Percentiles rank a stretch among this genome's conserved stretches.
These are phyloP conservation scores for Bacterosira constricta DNA, from an alignment of 108 stramenopile genomes.

Conservation along the genomic window DNA sequence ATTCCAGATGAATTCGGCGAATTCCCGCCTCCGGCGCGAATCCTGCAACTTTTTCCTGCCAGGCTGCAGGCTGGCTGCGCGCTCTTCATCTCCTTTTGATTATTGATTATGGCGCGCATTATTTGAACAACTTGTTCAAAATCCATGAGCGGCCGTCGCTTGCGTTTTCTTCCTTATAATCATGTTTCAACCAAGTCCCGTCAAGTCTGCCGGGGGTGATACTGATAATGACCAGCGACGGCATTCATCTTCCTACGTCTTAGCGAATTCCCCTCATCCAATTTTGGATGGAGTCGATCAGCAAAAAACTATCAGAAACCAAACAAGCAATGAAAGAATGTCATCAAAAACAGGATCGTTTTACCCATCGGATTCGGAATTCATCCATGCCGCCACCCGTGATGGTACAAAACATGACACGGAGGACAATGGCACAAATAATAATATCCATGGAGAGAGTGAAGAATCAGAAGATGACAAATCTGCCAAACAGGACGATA, in stretches of 20 bases:
- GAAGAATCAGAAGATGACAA: slow-evolving; percentile 37
- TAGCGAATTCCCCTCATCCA: slow-evolving; percentile 3
- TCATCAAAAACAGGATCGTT: not conserved
- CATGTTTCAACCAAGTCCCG: slow-evolving; percentile 6
- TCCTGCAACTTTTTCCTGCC: too few relatives aligned
- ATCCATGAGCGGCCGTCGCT: too few relatives aligned
- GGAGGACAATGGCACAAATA: not conserved
- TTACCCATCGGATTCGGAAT: not conserved
- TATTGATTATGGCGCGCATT: too few relatives aligned
- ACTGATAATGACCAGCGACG: not conserved
- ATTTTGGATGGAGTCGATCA: not conserved
- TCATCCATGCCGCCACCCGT: not conserved
- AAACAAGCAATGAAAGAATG: not conserved
- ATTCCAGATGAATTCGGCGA: too few relatives aligned
- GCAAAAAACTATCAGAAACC: not conserved
- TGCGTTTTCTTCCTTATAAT: not conserved
- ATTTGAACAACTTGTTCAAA: too few relatives aligned
- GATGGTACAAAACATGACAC: not conserved
- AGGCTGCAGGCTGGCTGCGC: too few relatives aligned
- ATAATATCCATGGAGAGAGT: not conserved
- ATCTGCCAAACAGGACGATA: slow-evolving; percentile 1
- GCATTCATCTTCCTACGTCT: not conserved
- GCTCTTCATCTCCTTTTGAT: too few relatives aligned
- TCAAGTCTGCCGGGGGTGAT: not conserved
- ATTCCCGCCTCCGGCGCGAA: too few relatives aligned